Conservation (phyloP, 2,329 filamentous ascomycete genomes). For the Allantophomopsis cytisporea region DNA sequence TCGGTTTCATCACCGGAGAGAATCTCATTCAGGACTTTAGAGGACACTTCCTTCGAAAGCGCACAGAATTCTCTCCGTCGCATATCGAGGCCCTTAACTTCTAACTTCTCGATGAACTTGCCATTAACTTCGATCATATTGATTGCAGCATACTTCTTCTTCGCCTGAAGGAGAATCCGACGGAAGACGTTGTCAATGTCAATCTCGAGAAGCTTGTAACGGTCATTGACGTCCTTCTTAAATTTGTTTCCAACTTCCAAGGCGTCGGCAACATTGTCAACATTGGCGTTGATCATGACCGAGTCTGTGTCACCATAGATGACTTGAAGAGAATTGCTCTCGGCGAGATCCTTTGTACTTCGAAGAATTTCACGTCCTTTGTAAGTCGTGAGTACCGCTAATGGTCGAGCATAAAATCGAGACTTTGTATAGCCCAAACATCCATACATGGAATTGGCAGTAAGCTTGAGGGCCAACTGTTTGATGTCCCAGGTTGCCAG, state of each 20-base stretch:
- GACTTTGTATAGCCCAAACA: conserved; percentile 96
- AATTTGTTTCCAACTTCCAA: conserved; percentile 88
- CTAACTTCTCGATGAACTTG: conserved; percentile 86
- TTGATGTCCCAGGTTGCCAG: conserved; percentile 96
- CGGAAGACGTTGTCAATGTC: conserved; percentile 98
- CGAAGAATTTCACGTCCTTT: conserved; percentile 96
- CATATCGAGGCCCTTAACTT: conserved; percentile 98
- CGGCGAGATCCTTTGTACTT: conserved; percentile 90
- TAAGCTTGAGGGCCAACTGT: conserved; percentile 90
- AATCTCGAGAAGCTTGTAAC: conserved; percentile 86
- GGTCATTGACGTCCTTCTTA: conserved; percentile 87
- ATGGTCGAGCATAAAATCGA: conserved; percentile 87
- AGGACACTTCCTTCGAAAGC: conserved; percentile 88
- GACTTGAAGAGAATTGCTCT: conserved; percentile 80
- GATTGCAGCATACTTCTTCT: conserved; percentile 98
- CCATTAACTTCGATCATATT: conserved; percentile 83
- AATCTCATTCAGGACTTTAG: conserved; percentile 82
- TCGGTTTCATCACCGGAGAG: conserved; percentile 90
- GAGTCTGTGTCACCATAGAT: conserved; percentile 99
- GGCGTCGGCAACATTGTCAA: conserved; percentile 82
- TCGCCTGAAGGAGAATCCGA: conserved; percentile 83
- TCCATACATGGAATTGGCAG: conserved; percentile 99
- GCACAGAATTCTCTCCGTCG: conserved; percentile 92
- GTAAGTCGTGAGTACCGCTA: conserved; percentile 91
- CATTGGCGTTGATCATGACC: conserved; percentile 99